Evolutionary conservation across 192 early-diverging fungal genomes (phyloP).

Genomic region (Linnemannia zychae): DNA sequence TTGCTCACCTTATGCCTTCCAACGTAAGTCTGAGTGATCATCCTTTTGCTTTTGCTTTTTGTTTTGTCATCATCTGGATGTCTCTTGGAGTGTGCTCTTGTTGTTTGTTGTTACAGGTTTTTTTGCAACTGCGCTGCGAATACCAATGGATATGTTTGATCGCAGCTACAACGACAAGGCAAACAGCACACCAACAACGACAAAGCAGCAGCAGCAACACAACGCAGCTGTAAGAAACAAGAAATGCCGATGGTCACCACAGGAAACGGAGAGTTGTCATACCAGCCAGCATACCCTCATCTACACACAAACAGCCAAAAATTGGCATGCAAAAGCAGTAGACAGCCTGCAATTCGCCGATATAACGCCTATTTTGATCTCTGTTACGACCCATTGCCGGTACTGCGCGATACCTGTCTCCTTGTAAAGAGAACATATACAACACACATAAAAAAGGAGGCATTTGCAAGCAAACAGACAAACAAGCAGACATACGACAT

Average conservation of each 20-base stretch:
- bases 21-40: slow-evolving; percentile 63
- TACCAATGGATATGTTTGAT: background rate
- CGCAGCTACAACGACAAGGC: background rate
- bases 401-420: slow-evolving; percentile 1
- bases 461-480: background rate
- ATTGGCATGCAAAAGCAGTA: background rate
- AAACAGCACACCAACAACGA: background rate
- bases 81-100: background rate
- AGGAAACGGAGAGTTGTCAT: background rate
- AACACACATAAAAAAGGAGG: background rate
- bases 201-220: background rate
- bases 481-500: background rate
- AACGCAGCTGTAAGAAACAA: background rate
- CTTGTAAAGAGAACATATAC: background rate
- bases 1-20: slow-evolving; percentile 77
- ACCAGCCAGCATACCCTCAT: background rate
- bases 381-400: background rate
- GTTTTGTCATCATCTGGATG: background rate
- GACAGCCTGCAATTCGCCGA: background rate
- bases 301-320: too few relatives aligned
- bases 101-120: slow-evolving; percentile 1
- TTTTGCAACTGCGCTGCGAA: background rate
- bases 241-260: background rate
- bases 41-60: background rate
- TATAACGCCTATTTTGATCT: background rate